phyloP scores from a whole-genome alignment of 306 rosid genomes.

The Lagenaria siceraria region DNA sequence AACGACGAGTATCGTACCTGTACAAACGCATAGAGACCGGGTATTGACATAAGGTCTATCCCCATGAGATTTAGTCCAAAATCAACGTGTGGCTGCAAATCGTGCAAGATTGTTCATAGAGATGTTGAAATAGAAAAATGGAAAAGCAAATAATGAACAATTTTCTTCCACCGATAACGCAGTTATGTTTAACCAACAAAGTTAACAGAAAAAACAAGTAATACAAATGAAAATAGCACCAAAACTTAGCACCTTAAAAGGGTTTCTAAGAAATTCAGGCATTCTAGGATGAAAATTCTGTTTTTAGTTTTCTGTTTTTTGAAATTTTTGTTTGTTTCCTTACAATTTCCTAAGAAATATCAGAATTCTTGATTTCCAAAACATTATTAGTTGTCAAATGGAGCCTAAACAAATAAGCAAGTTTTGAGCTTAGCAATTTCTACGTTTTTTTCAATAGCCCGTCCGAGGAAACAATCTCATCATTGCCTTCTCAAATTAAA shows the following conservation, averaged over 20 bases:
- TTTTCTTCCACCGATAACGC: background rate
- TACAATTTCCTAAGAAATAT: too few relatives aligned
- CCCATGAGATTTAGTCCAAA: constrained; percentile 69
- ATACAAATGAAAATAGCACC: background rate
- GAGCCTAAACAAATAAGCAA: too few relatives aligned
- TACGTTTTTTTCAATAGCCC: too few relatives aligned
- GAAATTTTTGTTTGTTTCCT: too few relatives aligned
- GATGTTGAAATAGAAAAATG: background rate
- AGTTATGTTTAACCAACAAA: background rate
- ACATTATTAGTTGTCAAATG: too few relatives aligned
- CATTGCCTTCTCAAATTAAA: background rate
- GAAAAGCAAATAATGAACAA: background rate
- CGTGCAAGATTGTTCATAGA: background rate
- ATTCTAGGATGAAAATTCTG: too few relatives aligned
- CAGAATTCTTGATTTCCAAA: too few relatives aligned
- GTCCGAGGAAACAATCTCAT: background rate
- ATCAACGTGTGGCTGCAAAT: constrained; percentile 75
- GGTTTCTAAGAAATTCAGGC: too few relatives aligned
- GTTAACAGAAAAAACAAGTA: background rate
- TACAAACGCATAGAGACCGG: constrained; percentile 65
- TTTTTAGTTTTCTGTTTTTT: too few relatives aligned
- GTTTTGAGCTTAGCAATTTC: background rate
- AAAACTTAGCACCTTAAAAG: background rate
- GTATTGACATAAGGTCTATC: constrained; percentile 86
- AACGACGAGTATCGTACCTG: constrained; percentile 46